Base-by-base conservation (phyloP, 345 rosid genomes). In the Euphorbia peplus region DNA sequence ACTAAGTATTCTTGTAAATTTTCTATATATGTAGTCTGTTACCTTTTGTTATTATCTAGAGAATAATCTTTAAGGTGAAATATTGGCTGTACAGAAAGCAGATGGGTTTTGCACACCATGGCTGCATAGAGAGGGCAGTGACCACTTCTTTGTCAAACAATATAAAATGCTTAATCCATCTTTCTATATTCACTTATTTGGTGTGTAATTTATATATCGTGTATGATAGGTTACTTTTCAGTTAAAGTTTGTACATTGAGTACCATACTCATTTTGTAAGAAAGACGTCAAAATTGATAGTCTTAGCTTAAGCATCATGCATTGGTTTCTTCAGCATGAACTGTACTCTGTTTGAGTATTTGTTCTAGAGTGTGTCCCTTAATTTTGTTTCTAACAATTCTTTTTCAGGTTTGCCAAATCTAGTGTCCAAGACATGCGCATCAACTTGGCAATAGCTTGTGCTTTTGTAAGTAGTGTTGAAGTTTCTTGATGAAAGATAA, bases 391-490 rank as follows among this genome's bases (percentile, higher is more conserved):
- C 29, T 52, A 54, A 9, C 4, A 21, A 14, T 62, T 32, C 48
- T 67, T 51, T 79, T 79, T 63, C 82, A 92, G 99, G 90, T 90
- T 75, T 86, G 68, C 90, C 64, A 90, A 78, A 85, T 90, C 96
- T 26, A 74, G 84, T 65, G 73, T 35, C 29, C 83, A 81, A 63
- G 98, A 90, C 58, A 70, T 77, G 73, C 83, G 78, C 55, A 90
- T 95, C 85, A 95, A 95, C 84, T 68, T 92, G 69, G 98, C 90
- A 73, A 90, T 92, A 79, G 79, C 97, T 76, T 91, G 82, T 75
- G 92, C 73, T 74, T 95, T 92, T 73, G 99, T 95, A 83, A 95
- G 99, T 88, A 21, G 35, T 70, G 51, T 35, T 25, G 42, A 19
- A 8, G n/a, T 56, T 44, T 18, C 18, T 29, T 54, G 29, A 59